Percentiles rank a stretch among this genome's conserved stretches.
Conservation (phyloP, 2,329 filamentous ascomycete species). For the Diaporthe australafricana region DNA sequence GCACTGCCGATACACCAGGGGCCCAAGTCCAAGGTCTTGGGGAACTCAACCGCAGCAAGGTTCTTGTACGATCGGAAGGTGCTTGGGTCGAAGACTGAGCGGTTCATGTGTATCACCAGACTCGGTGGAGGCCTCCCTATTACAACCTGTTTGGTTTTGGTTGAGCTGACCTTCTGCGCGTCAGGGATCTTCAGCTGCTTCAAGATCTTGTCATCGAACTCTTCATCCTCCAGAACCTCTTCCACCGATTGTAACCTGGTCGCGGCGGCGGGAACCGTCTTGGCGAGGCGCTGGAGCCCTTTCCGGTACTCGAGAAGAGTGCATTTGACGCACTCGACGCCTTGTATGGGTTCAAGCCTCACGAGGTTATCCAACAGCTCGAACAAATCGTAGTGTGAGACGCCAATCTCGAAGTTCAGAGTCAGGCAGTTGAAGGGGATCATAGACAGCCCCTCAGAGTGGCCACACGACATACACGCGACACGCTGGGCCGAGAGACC, state of each 20-base stretch:
- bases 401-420: slow-evolving; percentile 77
- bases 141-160: slow-evolving; percentile 90
- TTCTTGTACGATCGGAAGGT: slow-evolving; percentile 89
- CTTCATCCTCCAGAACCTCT: slow-evolving; percentile 79
- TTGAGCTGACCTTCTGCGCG: slow-evolving; percentile 78
- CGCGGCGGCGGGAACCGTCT: slow-evolving; percentile 62
- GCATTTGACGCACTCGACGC: slow-evolving; percentile 92
- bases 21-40: slow-evolving; percentile 77
- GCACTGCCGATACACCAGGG: slow-evolving; percentile 85
- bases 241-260: slow-evolving; percentile 74
- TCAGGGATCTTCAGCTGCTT: slow-evolving; percentile 74
- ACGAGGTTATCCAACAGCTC: slow-evolving; percentile 89
- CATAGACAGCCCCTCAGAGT: slow-evolving; percentile 88
- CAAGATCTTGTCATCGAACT: slow-evolving; percentile 79
- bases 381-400: slow-evolving; percentile 74
- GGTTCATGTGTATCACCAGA: slow-evolving; percentile 88
- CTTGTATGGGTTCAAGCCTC: slow-evolving; percentile 84
- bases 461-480: slow-evolving; percentile 85
- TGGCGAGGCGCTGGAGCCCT: slow-evolving; percentile 61
- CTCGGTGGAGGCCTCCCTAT: slow-evolving; percentile 85
- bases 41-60: slow-evolving; percentile 81
- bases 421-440: slow-evolving; percentile 96
- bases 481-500: slow-evolving; percentile 90
- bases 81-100: slow-evolving; percentile 88
- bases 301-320: slow-evolving; percentile 74